These are phyloP conservation scores for Rhodofomes roseus DNA, from an alignment of 1,284 basidiomycete genomes.

Conservation along the genomic window DNA sequence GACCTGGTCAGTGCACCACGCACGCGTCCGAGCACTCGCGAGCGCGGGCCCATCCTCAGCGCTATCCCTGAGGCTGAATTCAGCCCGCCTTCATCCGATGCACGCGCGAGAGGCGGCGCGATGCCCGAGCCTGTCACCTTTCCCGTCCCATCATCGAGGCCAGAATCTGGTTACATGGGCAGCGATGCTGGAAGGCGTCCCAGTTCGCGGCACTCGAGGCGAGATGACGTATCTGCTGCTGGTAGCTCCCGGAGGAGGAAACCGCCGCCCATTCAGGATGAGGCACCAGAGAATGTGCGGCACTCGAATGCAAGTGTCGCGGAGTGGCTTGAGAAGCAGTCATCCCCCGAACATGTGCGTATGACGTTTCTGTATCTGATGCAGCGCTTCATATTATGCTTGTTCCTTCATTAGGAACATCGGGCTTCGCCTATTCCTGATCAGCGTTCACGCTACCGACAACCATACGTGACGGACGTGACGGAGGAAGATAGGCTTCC, in stretches of 20 bases:
- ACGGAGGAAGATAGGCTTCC: not conserved
- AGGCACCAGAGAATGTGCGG: conserved; percentile 16
- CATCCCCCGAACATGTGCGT: not conserved
- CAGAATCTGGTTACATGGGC: conserved; percentile 12
- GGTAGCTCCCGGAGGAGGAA: conserved; percentile 1
- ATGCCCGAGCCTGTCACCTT: conserved; percentile 25
- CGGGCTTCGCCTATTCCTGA: not conserved
- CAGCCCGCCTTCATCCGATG: conserved; percentile 22
- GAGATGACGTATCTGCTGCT: not conserved
- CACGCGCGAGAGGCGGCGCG: conserved; percentile 14
- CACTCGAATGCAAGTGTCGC: conserved; percentile 1
- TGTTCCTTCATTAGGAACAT: not conserved
- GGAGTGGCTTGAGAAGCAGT: conserved; percentile 1
- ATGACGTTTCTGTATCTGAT: not conserved
- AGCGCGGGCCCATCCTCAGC: conserved; percentile 29
- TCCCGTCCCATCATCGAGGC: conserved; percentile 9
- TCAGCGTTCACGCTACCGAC: not conserved
- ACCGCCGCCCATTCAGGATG: conserved; percentile 1
- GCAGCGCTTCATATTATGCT: not conserved
- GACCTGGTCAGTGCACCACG: conserved; percentile 35
- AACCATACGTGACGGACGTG: not conserved
- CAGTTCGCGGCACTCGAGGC: not conserved
- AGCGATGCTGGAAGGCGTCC: conserved; percentile 8
- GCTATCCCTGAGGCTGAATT: conserved; percentile 37
- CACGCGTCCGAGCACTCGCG: conserved; percentile 9